These are phyloP conservation scores for Metschnikowia reukaufii DNA, from an alignment of 805 yeast species.

Conservation along the genomic window DNA sequence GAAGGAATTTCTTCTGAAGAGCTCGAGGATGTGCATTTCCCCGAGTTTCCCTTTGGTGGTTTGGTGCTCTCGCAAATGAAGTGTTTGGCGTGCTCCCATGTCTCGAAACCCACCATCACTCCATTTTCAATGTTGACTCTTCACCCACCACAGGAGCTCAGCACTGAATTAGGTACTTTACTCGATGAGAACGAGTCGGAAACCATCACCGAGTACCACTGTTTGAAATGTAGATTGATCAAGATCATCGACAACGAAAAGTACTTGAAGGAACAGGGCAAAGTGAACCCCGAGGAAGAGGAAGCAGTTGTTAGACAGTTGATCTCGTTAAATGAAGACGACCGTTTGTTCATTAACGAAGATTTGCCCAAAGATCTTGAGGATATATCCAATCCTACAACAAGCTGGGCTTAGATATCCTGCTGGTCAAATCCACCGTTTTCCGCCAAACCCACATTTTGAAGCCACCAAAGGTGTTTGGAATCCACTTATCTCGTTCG, in stretches of 20 bases:
- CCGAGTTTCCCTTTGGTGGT: conserved; percentile 76
- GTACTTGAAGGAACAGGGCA: conserved; percentile 21
- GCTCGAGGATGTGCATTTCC: conserved; percentile 34
- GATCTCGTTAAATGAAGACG: conserved; percentile 33
- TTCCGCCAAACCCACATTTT: conserved; percentile 61
- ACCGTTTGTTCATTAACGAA: conserved; percentile 55
- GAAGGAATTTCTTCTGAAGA: conserved; percentile 3
- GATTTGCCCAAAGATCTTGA: conserved; percentile 57
- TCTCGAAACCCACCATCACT: conserved; percentile 56
- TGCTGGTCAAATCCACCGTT: conserved; percentile 59
- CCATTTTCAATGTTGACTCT: conserved; percentile 73
- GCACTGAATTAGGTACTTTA: conserved; percentile 52
- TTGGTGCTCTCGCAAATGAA: conserved; percentile 61
- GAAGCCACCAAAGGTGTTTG: conserved; percentile 67
- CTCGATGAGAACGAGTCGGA: conserved; percentile 60
- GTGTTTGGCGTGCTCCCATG: conserved; percentile 65
- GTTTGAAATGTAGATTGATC: conserved; percentile 63
- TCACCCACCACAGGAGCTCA: conserved; percentile 60
- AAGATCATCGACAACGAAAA: conserved; percentile 32
- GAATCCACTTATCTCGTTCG: conserved; percentile 86
- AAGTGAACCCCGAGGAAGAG: conserved; percentile 26
- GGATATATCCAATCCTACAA: conserved; percentile 48
- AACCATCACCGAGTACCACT: conserved; percentile 75
- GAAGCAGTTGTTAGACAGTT: conserved; percentile 34
- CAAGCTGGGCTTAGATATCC: conserved; percentile 43